phyloP scores from a whole-genome alignment of 371 early-diverging fungal genomes.

The Cokeromyces recurvatus region DNA sequence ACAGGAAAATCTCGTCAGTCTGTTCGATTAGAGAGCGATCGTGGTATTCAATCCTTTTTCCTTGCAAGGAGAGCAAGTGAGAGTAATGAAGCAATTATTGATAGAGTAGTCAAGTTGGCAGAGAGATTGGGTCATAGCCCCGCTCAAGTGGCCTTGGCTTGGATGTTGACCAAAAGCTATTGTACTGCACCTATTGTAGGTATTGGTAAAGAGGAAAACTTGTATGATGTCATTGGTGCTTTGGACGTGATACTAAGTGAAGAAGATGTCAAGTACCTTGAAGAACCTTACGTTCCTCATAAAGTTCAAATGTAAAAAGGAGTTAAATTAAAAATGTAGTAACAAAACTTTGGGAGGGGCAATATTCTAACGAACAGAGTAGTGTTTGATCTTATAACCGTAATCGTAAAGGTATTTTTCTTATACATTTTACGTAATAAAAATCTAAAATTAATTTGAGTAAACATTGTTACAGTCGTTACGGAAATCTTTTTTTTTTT shows the following conservation, averaged over 20 bases:
- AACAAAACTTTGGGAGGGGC: too few species aligned
- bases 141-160: constrained; percentile 36
- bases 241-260: constrained; percentile 27
- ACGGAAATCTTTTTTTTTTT: too few species aligned
- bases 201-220: constrained; percentile 23
- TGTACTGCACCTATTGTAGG: constrained; percentile 45
- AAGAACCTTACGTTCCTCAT: constrained; percentile 17
- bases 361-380: too few species aligned
- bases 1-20: constrained; percentile 29
- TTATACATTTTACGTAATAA: too few species aligned
- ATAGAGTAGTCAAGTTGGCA: constrained; percentile 40
- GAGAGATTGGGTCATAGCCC: constrained; percentile 27
- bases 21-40: constrained; percentile 8
- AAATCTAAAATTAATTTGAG: too few species aligned
- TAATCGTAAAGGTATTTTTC: too few species aligned
- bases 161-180: constrained; percentile 34
- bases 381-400: too few species aligned
- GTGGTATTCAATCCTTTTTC: constrained; percentile 1
- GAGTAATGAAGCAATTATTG: constrained; percentile 20
- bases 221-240: constrained; percentile 33
- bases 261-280: constrained; percentile 33
- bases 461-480: too few species aligned
- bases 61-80: constrained; percentile 4
- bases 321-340: too few species aligned
- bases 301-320: too few species aligned